These are phyloP conservation scores for Aquilaria malaccensis DNA, from an alignment of 345 rosid genomes.

Conservation along the genomic window DNA sequence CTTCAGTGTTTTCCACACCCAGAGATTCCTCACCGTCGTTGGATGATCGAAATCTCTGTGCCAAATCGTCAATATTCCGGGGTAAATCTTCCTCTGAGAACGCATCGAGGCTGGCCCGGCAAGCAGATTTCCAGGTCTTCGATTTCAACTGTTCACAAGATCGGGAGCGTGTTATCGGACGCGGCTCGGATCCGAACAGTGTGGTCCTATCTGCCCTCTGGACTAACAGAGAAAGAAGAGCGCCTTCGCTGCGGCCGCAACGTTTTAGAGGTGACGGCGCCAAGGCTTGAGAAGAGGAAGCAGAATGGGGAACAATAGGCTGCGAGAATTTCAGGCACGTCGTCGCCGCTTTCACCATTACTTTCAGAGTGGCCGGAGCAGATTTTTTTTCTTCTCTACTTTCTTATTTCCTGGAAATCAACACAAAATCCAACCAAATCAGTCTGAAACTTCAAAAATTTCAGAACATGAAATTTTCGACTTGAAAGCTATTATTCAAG, in stretches of 20 bases:
- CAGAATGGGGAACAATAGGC: conserved; percentile 34
- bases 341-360: conserved; percentile 39
- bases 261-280: conserved; percentile 44
- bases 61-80: conserved; percentile 30
- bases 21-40: conserved; percentile 16
- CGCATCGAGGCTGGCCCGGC: conserved; percentile 45
- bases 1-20: not conserved
- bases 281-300: conserved; percentile 49
- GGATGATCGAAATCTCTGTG: conserved; percentile 42
- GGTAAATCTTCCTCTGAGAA: conserved; percentile 65
- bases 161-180: conserved; percentile 28
- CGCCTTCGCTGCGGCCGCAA: conserved; percentile 20
- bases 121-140: conserved; percentile 17
- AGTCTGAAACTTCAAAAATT: too few species aligned
- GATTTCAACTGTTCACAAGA: conserved; percentile 31
- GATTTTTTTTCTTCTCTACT: too few species aligned
- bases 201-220: conserved; percentile 31
- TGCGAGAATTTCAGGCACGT: conserved; percentile 51
- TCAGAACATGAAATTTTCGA: too few species aligned
- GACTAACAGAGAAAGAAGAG: conserved; percentile 21
- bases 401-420: too few species aligned
- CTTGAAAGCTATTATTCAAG: too few species aligned
- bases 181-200: conserved; percentile 29
- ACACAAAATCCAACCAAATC: too few species aligned
- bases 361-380: too few species aligned